Conservation (phyloP, 1,284 basidiomycete species). For the Irpex sp. region DNA sequence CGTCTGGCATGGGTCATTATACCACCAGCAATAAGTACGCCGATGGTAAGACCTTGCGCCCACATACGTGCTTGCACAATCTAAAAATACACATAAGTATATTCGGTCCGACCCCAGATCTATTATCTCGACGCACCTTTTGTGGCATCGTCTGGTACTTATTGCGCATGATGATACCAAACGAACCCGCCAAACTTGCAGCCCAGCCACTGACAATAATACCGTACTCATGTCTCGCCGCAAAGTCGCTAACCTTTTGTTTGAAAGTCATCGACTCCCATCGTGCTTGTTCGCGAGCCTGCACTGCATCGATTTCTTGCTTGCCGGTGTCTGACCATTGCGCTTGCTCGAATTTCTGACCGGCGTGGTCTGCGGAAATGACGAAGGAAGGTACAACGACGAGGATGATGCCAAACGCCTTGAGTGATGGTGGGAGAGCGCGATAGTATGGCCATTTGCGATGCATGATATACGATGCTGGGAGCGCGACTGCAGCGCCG, state of each 20-base stretch:
- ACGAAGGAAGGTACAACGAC: constrained; percentile 68
- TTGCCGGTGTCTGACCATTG: constrained; percentile 70
- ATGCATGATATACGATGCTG: constrained; percentile 58
- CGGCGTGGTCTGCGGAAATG: constrained; percentile 78
- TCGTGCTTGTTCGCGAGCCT: constrained; percentile 41
- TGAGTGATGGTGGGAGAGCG: constrained; percentile 68
- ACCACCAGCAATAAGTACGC: constrained; percentile 74
- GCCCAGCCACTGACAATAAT: constrained; percentile 84
- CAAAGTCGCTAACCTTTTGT: constrained; percentile 73
- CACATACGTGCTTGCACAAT: constrained; percentile 94
- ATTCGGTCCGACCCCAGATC: not conserved
- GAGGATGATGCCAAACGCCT: constrained; percentile 68
- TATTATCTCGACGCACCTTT: constrained; percentile 37
- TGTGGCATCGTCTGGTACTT: constrained; percentile 57
- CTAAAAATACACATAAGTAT: constrained; percentile 29
- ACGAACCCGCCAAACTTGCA: constrained; percentile 62
- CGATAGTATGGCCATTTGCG: constrained; percentile 62
- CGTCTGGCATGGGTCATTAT: constrained; percentile 51
- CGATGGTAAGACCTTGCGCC: constrained; percentile 81
- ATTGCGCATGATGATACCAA: constrained; percentile 68
- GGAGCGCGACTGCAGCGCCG: constrained; percentile 50
- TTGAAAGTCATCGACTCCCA: constrained; percentile 59
- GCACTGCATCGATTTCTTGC: constrained; percentile 53
- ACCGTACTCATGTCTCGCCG: constrained; percentile 73
- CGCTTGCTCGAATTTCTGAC: constrained; percentile 65